These are phyloP conservation scores for Talaromyces ruber DNA, from an alignment of 495 filamentous ascomycete species.

Conservation along the genomic window DNA sequence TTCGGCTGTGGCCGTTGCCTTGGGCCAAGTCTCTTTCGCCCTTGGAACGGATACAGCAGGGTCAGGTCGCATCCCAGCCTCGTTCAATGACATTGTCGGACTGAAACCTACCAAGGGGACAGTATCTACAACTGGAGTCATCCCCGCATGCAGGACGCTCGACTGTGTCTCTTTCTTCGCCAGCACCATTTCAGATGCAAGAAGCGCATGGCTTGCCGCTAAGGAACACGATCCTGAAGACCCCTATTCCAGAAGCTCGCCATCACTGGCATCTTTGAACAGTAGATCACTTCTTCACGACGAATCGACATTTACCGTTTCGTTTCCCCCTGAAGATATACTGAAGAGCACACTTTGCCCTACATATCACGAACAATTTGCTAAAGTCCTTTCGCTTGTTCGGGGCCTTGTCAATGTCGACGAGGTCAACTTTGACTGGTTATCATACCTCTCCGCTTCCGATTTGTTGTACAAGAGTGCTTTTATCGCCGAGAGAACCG, in stretches of 20 bases:
- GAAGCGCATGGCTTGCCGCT: slow-evolving; percentile 47
- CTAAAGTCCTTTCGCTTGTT: slow-evolving; percentile 30
- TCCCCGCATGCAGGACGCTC: slow-evolving; percentile 51
- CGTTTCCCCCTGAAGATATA: slow-evolving; percentile 38
- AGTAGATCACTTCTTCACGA: slow-evolving; percentile 2
- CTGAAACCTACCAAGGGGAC: slow-evolving; percentile 61
- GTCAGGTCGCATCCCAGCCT: slow-evolving; percentile 49
- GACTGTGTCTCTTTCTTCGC: slow-evolving; percentile 53
- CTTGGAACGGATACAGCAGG: slow-evolving; percentile 59
- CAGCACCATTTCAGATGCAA: slow-evolving; percentile 37
- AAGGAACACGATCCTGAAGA: slow-evolving; percentile 44
- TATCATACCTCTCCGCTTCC: slow-evolving; percentile 32
- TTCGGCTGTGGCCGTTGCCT: slow-evolving; percentile 47
- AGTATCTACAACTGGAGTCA: slow-evolving; percentile 45
- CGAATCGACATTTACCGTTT: slow-evolving; percentile 32
- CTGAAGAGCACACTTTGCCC: slow-evolving; percentile 32
- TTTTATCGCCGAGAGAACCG: background rate
- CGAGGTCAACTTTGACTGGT: slow-evolving; percentile 40
- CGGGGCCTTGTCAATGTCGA: slow-evolving; percentile 33
- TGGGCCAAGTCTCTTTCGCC: slow-evolving; percentile 47
- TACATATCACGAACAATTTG: slow-evolving; percentile 37
- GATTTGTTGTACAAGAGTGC: slow-evolving; percentile 5
- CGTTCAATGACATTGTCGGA: slow-evolving; percentile 54
- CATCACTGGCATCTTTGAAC: background rate
- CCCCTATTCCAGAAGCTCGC: slow-evolving; percentile 39